A percentile compares a stretch with the other conserved stretches of the same genome.
phyloP scores from a whole-genome alignment of 805 yeast genomes.

The Monosporozyma servazzii region DNA sequence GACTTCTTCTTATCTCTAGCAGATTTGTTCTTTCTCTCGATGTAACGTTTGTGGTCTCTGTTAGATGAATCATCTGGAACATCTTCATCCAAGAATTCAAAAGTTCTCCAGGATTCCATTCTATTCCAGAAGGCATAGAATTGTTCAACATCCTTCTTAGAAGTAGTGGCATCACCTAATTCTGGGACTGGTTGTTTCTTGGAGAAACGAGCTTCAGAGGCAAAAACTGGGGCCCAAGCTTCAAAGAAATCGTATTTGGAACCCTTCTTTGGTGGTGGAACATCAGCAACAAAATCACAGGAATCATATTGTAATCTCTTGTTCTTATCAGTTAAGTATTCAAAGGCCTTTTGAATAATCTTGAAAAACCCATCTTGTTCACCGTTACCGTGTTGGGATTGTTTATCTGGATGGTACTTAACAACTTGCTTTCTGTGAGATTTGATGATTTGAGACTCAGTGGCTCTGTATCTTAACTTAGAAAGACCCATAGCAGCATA shows the following conservation, averaged over 20 bases:
- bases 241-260: conserved; percentile 72
- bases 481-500: conserved; percentile 93
- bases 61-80: conserved; percentile 98
- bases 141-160: conserved; percentile 73
- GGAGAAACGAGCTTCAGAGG: conserved; percentile 83
- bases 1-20: conserved; percentile 96
- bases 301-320: conserved; percentile 94
- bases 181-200: conserved; percentile 81
- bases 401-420: conserved; percentile 97
- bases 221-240: conserved; percentile 90
- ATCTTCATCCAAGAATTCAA: conserved; percentile 96
- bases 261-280: conserved; percentile 70
- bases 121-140: conserved; percentile 90
- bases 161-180: conserved; percentile 58
- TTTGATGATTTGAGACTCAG: conserved; percentile 84
- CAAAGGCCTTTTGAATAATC: conserved; percentile 94
- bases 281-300: conserved; percentile 83
- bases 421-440: conserved; percentile 96
- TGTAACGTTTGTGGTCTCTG: conserved; percentile 98
- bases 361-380: conserved; percentile 96
- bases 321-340: conserved; percentile 72
- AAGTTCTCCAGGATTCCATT: conserved; percentile 96
- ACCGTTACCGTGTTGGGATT: conserved; percentile 76
- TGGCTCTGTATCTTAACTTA: conserved; percentile 83
- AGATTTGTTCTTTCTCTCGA: conserved; percentile 94